These are phyloP conservation scores for Termitomyces bulborhizus DNA, from an alignment of 768 basidiomycete genomes.

Conservation along the genomic window DNA sequence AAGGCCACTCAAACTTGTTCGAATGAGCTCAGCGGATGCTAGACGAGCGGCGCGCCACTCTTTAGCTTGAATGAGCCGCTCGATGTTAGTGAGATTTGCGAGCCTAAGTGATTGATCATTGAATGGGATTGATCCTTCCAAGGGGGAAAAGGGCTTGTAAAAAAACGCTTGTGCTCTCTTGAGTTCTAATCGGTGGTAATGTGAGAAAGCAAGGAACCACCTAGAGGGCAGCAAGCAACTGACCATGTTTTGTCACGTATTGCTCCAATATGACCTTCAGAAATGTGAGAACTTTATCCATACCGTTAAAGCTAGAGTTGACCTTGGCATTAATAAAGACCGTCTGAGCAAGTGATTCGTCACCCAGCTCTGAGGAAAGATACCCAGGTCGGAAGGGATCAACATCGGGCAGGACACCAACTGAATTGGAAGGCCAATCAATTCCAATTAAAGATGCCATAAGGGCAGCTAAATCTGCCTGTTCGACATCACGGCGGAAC, in stretches of 20 bases:
- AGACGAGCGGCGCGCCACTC: conserved; percentile 45
- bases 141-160: conserved; percentile 54
- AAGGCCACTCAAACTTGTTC: conserved; percentile 50
- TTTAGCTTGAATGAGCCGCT: conserved; percentile 33
- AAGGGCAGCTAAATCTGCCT: conserved; percentile 75
- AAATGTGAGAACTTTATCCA: not conserved
- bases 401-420: conserved; percentile 75
- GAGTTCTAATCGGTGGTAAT: conserved; percentile 34
- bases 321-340: conserved; percentile 65
- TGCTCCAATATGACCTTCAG: conserved; percentile 64
- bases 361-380: conserved; percentile 38
- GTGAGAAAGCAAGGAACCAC: not conserved
- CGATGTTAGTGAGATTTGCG: conserved; percentile 32
- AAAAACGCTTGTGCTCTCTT: conserved; percentile 52
- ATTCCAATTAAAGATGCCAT: conserved; percentile 73
- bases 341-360: conserved; percentile 43
- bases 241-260: conserved; percentile 73
- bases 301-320: not conserved
- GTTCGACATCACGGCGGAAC: conserved; percentile 69
- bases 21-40: conserved; percentile 46
- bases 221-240: conserved; percentile 10
- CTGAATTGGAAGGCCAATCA: conserved; percentile 76
- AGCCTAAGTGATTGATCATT: conserved; percentile 27
- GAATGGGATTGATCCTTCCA: conserved; percentile 27
- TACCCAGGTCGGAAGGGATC: conserved; percentile 58